Evolutionary conservation across 495 filamentous ascomycete species (phyloP).

Genomic region (Aspergillus kassunensis): DNA sequence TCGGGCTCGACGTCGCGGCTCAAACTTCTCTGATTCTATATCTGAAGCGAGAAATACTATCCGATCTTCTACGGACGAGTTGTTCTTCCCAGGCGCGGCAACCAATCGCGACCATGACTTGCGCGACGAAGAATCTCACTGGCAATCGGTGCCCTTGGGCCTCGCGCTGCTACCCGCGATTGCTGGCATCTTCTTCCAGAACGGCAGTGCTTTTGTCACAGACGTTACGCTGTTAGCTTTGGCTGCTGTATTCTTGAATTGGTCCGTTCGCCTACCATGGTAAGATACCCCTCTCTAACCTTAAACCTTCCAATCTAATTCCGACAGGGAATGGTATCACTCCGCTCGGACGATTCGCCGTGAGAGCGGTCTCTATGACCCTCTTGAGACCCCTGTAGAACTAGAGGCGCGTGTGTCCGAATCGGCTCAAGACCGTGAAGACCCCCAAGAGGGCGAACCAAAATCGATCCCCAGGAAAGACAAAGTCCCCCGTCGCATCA

Average conservation of each 20-base stretch:
- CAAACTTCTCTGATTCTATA: constrained; percentile 67
- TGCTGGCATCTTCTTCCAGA: constrained; percentile 77
- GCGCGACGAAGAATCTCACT: constrained; percentile 54
- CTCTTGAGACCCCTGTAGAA: constrained; percentile 30
- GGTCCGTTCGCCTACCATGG: constrained; percentile 91
- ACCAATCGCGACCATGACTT: constrained; percentile 19
- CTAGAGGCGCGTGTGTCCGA: constrained; percentile 40
- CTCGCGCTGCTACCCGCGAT: constrained; percentile 82
- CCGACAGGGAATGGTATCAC: constrained; percentile 87
- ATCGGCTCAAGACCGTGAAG: no score
- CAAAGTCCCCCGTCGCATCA: constrained; percentile 9
- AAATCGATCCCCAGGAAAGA: neutral
- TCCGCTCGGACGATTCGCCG: constrained; percentile 63
- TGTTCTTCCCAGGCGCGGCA: constrained; percentile 60
- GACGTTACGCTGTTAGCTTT: constrained; percentile 77
- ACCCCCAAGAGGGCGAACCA: constrained; percentile 27
- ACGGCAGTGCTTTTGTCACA: constrained; percentile 77
- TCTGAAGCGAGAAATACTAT: constrained; percentile 64
- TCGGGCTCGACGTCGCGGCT: constrained; percentile 60
- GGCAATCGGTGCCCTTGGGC: constrained; percentile 73
- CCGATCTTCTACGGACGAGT: constrained; percentile 65
- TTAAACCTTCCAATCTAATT: neutral
- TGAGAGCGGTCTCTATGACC: constrained; percentile 41
- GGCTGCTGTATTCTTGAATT: constrained; percentile 84
- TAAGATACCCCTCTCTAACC: constrained; percentile 28